Evolutionary conservation across 2,329 filamentous ascomycete species (phyloP), one percentile per base, ranked within the genome.

Genomic region (Verticillium tricorpus): DNA sequence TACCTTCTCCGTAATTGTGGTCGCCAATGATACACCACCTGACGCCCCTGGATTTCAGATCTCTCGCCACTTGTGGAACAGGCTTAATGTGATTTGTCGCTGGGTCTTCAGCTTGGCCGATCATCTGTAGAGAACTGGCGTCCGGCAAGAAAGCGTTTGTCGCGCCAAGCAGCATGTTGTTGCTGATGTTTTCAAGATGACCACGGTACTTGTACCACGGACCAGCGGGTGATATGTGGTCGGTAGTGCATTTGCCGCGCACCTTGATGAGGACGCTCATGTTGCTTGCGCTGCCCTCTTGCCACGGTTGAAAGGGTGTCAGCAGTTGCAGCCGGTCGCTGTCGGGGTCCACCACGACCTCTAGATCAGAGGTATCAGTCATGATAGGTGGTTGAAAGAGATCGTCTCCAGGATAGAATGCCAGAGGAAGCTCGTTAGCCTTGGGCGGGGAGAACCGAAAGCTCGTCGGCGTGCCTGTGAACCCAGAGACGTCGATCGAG

Each of bases 1-100:
- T 89, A 66, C 92, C 92, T 78, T 96, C 92, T 71, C 92, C 91
- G 79, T 96, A 95, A 79, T 93, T 77, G 35, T 66, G 64, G 19
- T 76, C 73, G 1, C 70, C 74, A 19, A 77, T 66, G 39, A 75
- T 72, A 56, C 69, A 72, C 69, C 70, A 77, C 3, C 65, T 62
- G 2, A 67, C 60, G 6, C 69, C 65, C 3, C 50, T 59, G 9
- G 59, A 39, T 45, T 70, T 67, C 45, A 72, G 54, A 14, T 63
- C 60, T 22, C 68, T 68, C 5, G 73, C 73, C 3, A 69, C 66
- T 17, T 71, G 66, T 8, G 71, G 72, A 0, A 75, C 65, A 0
- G 67, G 60, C 5, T 69, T 67, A 58, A 61, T 56, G 8, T n/a
- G n/a, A 15, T 62, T 59, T 6, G 62, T 63, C 2, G 61, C 32